Evolutionary conservation across 225 moss, liverwort and hornwort species (phyloP), one percentile per base, ranked within the genome.

Genomic region (Bryum argenteum): DNA sequence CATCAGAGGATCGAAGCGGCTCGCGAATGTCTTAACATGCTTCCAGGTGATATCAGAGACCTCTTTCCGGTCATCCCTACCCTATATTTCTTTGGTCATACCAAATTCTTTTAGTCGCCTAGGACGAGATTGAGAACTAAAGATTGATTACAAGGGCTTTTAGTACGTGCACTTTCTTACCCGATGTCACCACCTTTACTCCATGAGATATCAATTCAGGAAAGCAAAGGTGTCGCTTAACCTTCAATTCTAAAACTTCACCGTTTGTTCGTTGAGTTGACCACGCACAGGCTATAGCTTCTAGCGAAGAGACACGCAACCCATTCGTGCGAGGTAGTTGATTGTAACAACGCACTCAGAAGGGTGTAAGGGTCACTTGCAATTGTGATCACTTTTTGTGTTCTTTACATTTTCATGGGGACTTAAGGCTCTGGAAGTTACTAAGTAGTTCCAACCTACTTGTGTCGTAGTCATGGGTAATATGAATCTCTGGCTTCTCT

Each of bases 1-100:
- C 70, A 78, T 93, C 45, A 86, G 96, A 84, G 87, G 89, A 82
- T 93, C 91, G 23, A 93, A 96, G 77, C 87, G 93, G 52, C 80
- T 93, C 15, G 79, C 85, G 63, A 96, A 96, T 74, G 96, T 96
- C 61, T 76, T 96, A 61, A 86, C 90, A 57, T 87, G 91, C 54
- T 87, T 93, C 58, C 96, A 96, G 96, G 91, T 93, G 74, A 78
- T 54, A 65, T 47, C 60, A 59, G 54, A 61, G 54, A 43, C 26
- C 66, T 1, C 66, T 33, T 48, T 67, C 53, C n/a, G n/a, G 14
- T 59, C 67, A 51, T 51, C 33, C 51, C n/a, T 37, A 42, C 41
- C 42, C 60, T 71, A 44, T 14, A 21, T 61, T 41, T 33, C 44
- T 22, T 54, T 61, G 53, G 26, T 21, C 53, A 28, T 53, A 19